Base-by-base conservation (phyloP, 208 protist species). In the Herpetomonas samuelpessoai region DNA sequence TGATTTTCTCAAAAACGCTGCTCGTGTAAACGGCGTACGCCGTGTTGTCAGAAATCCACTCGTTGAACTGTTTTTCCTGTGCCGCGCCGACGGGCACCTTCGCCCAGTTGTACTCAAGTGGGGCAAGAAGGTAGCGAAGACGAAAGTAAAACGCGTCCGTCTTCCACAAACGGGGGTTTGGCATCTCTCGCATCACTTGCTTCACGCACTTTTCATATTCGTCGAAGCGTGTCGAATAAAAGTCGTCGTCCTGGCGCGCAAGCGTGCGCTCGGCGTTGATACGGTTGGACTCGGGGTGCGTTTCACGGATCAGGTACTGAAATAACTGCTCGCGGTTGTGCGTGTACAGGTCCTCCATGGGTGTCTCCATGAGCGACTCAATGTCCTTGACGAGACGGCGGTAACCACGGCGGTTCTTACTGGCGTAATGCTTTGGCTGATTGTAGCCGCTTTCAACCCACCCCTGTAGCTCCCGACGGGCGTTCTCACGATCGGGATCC, bases 111-210 rank as follows among this genome's bases (percentile, higher is more conserved):
- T 95, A 95, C 71, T 95, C 88, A 46, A 92, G 53, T 16, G 85
- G 88, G 10, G 88, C 74, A n/a, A 81, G 38, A 2, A 95, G 72
- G 50, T 95, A 95, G 9, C 88, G 74, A 18, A 95, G 74, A 46
- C 88, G 83, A 65, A 95, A 92, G 68, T 95, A 95, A 70, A 95
- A 95, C 18, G 88, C 85, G 62, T 95, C 88, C 0, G 88, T 95
- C 68, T 92, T 92, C 86, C 88, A 95, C 2, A 95, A 73, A 10
- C 85, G 85, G 21, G 88, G 85, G 61, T 95, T 95, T 6, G 88
- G 86, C 83, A 95, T 92, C 57, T 95, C 85, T 12, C 88, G 79
- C 88, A 95, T 92, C 18, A 71, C 69, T 51, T 95, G 88, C 70
- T 95, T 95, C 50, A 92, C 57, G 68, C 79, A 89, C 63, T 87